Evolutionary conservation across 495 filamentous ascomycete species (phyloP).

Genomic region (Baudoinia panamericana): DNA sequence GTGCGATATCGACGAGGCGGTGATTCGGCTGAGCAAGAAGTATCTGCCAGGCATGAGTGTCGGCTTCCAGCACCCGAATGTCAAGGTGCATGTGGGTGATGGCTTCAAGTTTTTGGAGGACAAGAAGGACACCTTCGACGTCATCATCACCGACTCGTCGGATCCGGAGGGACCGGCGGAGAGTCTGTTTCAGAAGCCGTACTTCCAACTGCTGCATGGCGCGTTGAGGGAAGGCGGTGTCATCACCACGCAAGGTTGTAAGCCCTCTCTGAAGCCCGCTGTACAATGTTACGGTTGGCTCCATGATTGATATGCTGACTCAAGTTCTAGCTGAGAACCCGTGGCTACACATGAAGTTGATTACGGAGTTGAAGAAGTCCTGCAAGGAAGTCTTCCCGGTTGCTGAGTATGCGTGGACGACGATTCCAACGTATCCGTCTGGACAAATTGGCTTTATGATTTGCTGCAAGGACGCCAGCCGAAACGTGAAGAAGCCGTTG

Average conservation of each 20-base stretch:
- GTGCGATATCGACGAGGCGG: conserved; percentile 99
- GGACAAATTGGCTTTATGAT: conserved; percentile 99
- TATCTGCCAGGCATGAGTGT: conserved; percentile 91
- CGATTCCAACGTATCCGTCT: conserved; percentile 97
- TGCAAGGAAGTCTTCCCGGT: conserved; percentile 96
- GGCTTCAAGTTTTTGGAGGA: conserved; percentile 95
- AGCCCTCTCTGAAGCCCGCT: conserved; percentile 31
- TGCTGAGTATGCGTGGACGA: conserved; percentile 97
- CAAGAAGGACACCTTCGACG: conserved; percentile 89
- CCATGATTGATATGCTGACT: conserved; percentile 24
- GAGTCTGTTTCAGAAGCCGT: conserved; percentile 93
- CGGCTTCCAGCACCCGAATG: conserved; percentile 85
- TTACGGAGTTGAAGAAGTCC: conserved; percentile 81
- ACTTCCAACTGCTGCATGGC: conserved; percentile 82
- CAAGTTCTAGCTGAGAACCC: conserved; percentile 80
- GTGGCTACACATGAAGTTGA: conserved; percentile 91
- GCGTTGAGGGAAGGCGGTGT: conserved; percentile 92
- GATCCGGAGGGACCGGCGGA: conserved; percentile 96
- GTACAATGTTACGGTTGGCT: neutral
- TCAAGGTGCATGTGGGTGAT: conserved; percentile 82
- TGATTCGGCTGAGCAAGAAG: conserved; percentile 96
- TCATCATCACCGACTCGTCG: conserved; percentile 98
- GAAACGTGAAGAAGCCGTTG: conserved; percentile 71
- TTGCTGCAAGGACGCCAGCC: conserved; percentile 81
- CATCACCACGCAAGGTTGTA: conserved; percentile 99